Conservation (phyloP, 257 asterid species). For the Solanum infundibuliforme region DNA sequence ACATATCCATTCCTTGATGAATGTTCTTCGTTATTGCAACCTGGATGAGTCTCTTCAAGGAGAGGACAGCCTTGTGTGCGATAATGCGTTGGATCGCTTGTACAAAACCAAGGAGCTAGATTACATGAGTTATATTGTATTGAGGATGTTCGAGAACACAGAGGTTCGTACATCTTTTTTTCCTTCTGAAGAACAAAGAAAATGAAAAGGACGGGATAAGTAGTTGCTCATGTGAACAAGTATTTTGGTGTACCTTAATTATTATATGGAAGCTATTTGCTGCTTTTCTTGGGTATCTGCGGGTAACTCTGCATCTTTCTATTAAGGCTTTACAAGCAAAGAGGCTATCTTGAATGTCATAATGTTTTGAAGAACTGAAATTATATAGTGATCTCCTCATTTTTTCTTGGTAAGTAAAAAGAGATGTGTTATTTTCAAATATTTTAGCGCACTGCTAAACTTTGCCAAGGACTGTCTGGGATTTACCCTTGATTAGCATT, state of each 20-base stretch:
- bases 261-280: neutral
- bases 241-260: neutral
- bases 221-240: neutral
- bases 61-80: conserved; percentile 75
- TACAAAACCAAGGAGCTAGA: conserved; percentile 82
- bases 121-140: conserved; percentile 92
- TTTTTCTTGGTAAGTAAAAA: neutral
- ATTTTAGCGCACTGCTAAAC: neutral
- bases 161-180: conserved; percentile 45
- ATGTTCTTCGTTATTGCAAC: conserved; percentile 96
- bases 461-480: neutral
- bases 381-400: neutral
- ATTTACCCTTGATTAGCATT: neutral
- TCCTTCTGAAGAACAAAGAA: neutral
- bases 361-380: neutral
- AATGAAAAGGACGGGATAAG: neutral
- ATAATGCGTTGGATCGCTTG: conserved; percentile 78
- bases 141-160: conserved; percentile 80
- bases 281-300: neutral
- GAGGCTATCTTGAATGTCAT: neutral
- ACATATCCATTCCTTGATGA: conserved; percentile 93
- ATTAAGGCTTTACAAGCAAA: neutral
- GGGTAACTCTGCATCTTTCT: neutral
- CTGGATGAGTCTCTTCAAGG: conserved; percentile 88
- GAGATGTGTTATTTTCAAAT: neutral